These are phyloP conservation scores for Cercospora berteroae DNA, from an alignment of 2,329 filamentous ascomycete species.

Conservation along the genomic window DNA sequence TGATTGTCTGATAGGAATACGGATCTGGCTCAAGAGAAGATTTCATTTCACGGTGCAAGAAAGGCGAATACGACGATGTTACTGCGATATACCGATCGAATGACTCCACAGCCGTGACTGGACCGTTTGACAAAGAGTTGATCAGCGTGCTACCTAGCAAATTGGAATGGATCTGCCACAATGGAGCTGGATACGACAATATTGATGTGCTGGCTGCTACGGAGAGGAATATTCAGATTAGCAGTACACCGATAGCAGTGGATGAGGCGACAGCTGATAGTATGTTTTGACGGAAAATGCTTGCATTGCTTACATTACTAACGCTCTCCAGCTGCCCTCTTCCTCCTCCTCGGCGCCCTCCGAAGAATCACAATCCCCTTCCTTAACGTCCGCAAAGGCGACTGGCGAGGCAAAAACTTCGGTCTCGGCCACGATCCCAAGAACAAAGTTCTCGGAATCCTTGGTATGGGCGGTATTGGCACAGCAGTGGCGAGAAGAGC, in stretches of 20 bases:
- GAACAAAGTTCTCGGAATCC: conserved; percentile 54
- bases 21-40: conserved; percentile 53
- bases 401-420: conserved; percentile 47
- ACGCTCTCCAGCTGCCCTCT: conserved; percentile 42
- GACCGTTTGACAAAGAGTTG: conserved; percentile 48
- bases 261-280: conserved; percentile 51
- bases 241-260: conserved; percentile 49
- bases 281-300: conserved; percentile 14
- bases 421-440: conserved; percentile 54
- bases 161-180: conserved; percentile 48
- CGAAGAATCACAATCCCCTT: conserved; percentile 50
- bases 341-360: conserved; percentile 54
- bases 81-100: conserved; percentile 60
- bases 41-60: conserved; percentile 55
- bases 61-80: conserved; percentile 56
- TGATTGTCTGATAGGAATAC: conserved; percentile 48
- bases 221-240: conserved; percentile 43
- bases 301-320: background rate
- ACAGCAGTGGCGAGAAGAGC: conserved; percentile 50
- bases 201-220: conserved; percentile 38
- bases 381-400: conserved; percentile 46
- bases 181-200: conserved; percentile 43
- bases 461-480: conserved; percentile 62
- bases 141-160: conserved; percentile 43
- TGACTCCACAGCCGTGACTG: conserved; percentile 50